Evolutionary conservation across 768 basidiomycete genomes (phyloP), one percentile per base, ranked within the genome.

Genomic region (Leccinum truebloodii): DNA sequence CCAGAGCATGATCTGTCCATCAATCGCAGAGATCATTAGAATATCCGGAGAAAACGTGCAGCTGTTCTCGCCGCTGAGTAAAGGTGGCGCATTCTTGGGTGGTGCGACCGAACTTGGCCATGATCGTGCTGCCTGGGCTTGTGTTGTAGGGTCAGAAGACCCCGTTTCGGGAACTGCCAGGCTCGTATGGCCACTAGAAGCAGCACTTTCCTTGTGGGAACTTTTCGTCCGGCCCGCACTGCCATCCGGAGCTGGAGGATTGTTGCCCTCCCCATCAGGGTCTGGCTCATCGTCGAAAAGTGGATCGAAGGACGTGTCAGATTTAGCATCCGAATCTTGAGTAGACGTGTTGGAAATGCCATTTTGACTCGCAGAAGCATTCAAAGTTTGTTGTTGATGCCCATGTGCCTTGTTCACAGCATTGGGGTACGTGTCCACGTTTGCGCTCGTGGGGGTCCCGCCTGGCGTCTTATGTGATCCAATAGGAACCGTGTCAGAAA

Each of bases 1-100:
- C 90, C 96, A 96, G 13, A 99, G 73, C 52, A 95, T 83, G 16
- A 98, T 84, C 70, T 95, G 92, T 2, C 97, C 96, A 67, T 98
- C 95, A 65, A 96, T 89, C 9, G 87, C 88, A 32, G 92, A 88
- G 10, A 92, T 94, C 84, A 99, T 82, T 28, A 98, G 74, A 20
- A 96, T 70, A 70, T 98, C 93, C 9, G 88, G 77, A 9, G 94
- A 95, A 74, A 86, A 92, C 12, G 80, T 76, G 13, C 81, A 71
- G 65, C 87, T 93, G 12, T 77, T 78, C 10, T 79, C 70, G 0
- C 83, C 75, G 63, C 90, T 85, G 35, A 97, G 76, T 20, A 92
- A 74, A 0, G 91, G 89, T 28, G 89, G 90, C 7, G 89, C 89
- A 62, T 87, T 89, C 70, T 88, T 92, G 0, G 90, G 88, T 24